Conservation (phyloP, 2,329 filamentous ascomycete genomes). For the Dactylellina leptospora region DNA sequence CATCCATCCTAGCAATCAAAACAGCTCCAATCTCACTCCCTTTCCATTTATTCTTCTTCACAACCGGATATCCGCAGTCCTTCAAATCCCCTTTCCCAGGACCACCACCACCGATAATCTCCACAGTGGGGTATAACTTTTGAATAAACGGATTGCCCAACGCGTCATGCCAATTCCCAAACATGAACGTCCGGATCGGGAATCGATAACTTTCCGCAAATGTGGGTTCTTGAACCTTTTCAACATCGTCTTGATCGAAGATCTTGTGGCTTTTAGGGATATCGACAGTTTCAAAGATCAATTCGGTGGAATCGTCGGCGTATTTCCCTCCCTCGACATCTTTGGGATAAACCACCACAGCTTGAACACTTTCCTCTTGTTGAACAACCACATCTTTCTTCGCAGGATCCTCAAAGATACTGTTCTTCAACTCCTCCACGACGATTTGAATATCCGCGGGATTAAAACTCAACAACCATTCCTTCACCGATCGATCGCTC, state of each 20-base stretch:
- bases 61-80: neutral
- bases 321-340: neutral
- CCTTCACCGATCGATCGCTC: neutral
- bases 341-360: conserved; percentile 14
- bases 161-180: neutral
- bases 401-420: neutral
- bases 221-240: conserved; percentile 6
- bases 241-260: neutral
- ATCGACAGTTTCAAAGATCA: conserved; percentile 11
- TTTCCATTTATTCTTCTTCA: neutral
- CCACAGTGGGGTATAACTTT: conserved; percentile 5
- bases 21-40: conserved; percentile 4
- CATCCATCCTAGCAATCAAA: conserved; percentile 20
- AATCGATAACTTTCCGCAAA: conserved; percentile 25
- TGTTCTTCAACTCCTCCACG: conserved; percentile 17
- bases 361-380: neutral
- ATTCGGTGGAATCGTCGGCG: neutral
- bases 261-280: conserved; percentile 17
- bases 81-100: neutral
- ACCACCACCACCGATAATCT: neutral
- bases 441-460: conserved; percentile 23
- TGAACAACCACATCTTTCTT: neutral
- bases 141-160: conserved; percentile 6
- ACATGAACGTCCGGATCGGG: conserved; percentile 25
- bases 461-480: conserved; percentile 24